Conservation (phyloP, 139 green algal genomes). For the Ettlia oleoabundans region DNA sequence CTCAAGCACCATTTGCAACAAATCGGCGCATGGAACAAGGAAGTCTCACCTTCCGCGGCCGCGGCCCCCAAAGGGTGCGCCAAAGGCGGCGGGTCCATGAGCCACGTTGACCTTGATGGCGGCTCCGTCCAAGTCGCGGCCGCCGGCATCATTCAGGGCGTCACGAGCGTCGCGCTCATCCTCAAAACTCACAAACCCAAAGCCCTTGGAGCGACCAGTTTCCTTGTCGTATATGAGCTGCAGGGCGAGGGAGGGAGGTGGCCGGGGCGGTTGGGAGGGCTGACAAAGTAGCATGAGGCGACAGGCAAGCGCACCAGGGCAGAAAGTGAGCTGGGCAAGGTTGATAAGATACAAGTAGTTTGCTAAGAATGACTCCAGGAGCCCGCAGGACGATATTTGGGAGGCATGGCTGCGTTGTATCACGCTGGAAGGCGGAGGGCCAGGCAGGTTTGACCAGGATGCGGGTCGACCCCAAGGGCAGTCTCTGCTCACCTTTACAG, state of each 20-base stretch:
- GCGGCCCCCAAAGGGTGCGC: background rate
- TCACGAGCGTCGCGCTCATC: conserved; percentile 47
- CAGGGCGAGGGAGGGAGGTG: background rate
- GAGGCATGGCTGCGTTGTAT: too few species aligned
- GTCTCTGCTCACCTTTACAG: conserved; percentile 23
- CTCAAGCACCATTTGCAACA: too few species aligned
- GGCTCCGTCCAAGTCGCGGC: conserved; percentile 33
- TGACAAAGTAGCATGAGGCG: background rate
- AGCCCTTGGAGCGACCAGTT: conserved; percentile 46
- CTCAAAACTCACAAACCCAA: conserved; percentile 56
- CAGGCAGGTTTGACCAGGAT: background rate
- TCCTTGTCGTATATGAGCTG: conserved; percentile 55
- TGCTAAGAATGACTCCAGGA: too few species aligned
- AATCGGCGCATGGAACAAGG: background rate
- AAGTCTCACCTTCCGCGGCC: conserved; percentile 7
- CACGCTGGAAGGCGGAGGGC: too few species aligned
- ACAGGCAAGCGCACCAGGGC: background rate
- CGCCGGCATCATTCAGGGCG: conserved; percentile 40
- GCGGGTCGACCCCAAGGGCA: background rate
- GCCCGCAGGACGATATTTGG: too few species aligned
- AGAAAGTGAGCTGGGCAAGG: too few species aligned
- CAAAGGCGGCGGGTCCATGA: background rate
- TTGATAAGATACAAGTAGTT: too few species aligned
- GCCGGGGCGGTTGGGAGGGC: background rate
- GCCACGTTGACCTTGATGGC: conserved; percentile 22